phyloP scores from a whole-genome alignment of 192 early-diverging fungal genomes.

The Entomortierella parvispora region DNA sequence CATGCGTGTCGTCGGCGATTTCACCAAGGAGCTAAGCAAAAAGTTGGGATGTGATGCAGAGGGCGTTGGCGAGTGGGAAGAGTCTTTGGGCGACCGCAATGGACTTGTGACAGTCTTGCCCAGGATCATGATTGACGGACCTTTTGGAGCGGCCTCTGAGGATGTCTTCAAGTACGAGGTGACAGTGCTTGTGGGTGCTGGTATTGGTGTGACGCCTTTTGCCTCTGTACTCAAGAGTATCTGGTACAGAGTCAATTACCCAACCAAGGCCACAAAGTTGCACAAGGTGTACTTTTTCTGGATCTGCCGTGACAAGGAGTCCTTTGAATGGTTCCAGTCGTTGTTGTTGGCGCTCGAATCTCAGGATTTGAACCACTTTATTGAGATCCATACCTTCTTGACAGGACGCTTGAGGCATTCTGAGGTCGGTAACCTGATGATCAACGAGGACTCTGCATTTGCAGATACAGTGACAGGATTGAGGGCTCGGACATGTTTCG shows the following conservation, averaged over 20 bases:
- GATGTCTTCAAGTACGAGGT: constrained; percentile 80
- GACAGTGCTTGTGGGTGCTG: constrained; percentile 75
- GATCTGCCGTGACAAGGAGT: constrained; percentile 75
- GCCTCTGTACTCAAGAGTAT: constrained; percentile 78
- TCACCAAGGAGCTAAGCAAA: constrained; percentile 68
- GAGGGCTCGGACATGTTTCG: constrained; percentile 54
- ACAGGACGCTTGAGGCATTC: constrained; percentile 72
- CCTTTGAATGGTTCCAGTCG: constrained; percentile 87
- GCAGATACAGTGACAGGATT: constrained; percentile 60
- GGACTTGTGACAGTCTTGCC: constrained; percentile 55
- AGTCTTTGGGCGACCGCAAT: constrained; percentile 36
- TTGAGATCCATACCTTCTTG: constrained; percentile 74
- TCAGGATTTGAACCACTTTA: constrained; percentile 64
- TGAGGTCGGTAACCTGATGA: constrained; percentile 68
- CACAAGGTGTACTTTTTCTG: constrained; percentile 84
- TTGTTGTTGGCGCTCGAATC: constrained; percentile 73
- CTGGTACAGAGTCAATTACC: constrained; percentile 70
- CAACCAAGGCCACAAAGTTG: constrained; percentile 57
- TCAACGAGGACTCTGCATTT: constrained; percentile 57
- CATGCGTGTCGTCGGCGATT: constrained; percentile 79
- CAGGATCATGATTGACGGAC: constrained; percentile 72
- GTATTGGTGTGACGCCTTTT: constrained; percentile 86
- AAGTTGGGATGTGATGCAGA: constrained; percentile 70
- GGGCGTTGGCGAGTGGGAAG: constrained; percentile 23
- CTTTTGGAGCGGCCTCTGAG: constrained; percentile 75